Evolutionary conservation across 2,329 filamentous ascomycete genomes (phyloP).

Genomic region (Verticillium dahliae): DNA sequence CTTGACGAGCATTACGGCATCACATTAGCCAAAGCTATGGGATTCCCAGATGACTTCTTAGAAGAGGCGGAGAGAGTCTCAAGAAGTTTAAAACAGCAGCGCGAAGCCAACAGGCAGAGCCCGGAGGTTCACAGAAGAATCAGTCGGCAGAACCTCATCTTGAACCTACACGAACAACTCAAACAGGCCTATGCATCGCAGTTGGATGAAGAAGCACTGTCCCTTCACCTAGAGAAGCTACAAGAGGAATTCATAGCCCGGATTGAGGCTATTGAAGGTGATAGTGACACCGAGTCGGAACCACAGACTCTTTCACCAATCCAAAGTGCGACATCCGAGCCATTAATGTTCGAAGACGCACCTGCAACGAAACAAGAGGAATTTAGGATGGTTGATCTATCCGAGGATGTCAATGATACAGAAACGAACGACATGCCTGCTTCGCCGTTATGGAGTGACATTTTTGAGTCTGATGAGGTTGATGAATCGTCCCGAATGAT

Average conservation of each 20-base stretch:
- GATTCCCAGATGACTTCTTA: conserved; percentile 63
- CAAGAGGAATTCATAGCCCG: conserved; percentile 65
- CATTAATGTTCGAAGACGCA: background rate
- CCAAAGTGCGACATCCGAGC: background rate
- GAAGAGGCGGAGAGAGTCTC: conserved; percentile 63
- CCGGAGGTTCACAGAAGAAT: conserved; percentile 53
- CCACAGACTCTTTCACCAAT: background rate
- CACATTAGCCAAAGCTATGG: conserved; percentile 68
- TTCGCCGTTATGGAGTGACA: too few species aligned
- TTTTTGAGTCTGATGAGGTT: too few species aligned
- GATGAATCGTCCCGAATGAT: too few species aligned
- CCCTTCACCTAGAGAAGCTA: conserved; percentile 56
- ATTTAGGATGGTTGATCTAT: background rate
- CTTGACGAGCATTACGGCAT: conserved; percentile 75
- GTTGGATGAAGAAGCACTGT: conserved; percentile 58
- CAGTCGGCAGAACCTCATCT: conserved; percentile 64
- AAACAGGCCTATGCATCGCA: conserved; percentile 58
- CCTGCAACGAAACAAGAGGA: background rate
- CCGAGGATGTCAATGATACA: background rate
- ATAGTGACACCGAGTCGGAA: background rate
- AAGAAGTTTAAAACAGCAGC: conserved; percentile 49
- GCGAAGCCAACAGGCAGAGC: conserved; percentile 50
- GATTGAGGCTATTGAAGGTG: background rate
- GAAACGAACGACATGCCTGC: background rate
- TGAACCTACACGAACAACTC: conserved; percentile 67